A percentile compares a stretch with the other conserved stretches of the same genome.
Evolutionary conservation across 2,329 filamentous ascomycete species (phyloP).

Genomic region (Fusarium irregulare): DNA sequence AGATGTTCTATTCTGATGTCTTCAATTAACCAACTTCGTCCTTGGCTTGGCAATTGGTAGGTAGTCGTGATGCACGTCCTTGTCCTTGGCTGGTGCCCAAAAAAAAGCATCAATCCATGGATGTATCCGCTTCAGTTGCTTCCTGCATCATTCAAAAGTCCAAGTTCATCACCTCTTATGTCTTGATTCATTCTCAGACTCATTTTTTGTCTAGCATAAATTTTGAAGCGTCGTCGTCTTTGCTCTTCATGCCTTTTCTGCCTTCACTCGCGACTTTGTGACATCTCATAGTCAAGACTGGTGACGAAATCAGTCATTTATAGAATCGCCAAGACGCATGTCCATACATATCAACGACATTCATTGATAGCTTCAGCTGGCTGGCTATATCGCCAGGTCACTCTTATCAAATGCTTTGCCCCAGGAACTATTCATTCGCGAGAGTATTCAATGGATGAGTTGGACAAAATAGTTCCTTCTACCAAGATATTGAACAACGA

Average conservation of each 20-base stretch:
- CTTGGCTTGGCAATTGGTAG: conserved; percentile 29
- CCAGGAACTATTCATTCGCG: neutral
- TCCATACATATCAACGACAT: neutral
- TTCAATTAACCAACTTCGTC: neutral
- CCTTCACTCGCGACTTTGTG: neutral
- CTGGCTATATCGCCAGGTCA: neutral
- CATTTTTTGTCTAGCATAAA: neutral
- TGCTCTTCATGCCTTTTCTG: neutral
- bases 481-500: neutral
- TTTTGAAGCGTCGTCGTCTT: neutral
- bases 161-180: neutral
- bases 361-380: neutral
- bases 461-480: neutral
- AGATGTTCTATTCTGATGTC: neutral
- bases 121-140: conserved; percentile 9
- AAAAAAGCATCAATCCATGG: neutral
- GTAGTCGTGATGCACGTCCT: conserved; percentile 29
- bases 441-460: neutral
- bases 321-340: neutral
- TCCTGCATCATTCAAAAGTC: conserved; percentile 11
- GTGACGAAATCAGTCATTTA: conserved; percentile 7
- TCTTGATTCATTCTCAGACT: neutral
- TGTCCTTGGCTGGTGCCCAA: conserved; percentile 17
- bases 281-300: neutral
- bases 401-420: neutral